A percentile compares a stretch with the other conserved stretches of the same genome.
These are phyloP conservation scores for Tricholoma terreum DNA, from an alignment of 768 basidiomycete species.

Conservation along the genomic window DNA sequence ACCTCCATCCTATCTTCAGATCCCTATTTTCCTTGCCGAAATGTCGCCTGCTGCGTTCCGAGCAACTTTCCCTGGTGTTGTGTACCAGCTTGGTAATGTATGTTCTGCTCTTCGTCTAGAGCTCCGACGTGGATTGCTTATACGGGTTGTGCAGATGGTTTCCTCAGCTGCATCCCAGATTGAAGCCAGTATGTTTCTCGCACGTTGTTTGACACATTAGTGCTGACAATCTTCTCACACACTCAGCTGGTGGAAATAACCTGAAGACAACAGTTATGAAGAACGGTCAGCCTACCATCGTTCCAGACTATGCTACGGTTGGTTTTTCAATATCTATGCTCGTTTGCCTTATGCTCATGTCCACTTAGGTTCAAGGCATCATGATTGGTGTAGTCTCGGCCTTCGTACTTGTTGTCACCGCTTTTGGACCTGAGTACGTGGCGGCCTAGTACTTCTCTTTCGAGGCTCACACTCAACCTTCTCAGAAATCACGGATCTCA, in stretches of 20 bases:
- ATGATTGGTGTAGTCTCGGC: constrained; percentile 82
- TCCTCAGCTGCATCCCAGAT: constrained; percentile 78
- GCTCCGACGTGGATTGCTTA: not conserved
- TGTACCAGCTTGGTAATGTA: constrained; percentile 78
- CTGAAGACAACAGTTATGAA: constrained; percentile 48
- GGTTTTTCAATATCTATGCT: not conserved
- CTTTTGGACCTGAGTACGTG: constrained; percentile 74
- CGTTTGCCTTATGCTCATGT: constrained; percentile 10
- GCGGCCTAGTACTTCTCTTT: not conserved
- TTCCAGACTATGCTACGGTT: constrained; percentile 64
- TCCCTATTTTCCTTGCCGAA: constrained; percentile 78
- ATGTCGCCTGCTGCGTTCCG: constrained; percentile 86
- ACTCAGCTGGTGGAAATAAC: constrained; percentile 56
- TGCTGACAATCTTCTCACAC: not conserved
- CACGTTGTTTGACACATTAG: not conserved
- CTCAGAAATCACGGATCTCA: constrained; percentile 54
- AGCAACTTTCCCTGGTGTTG: constrained; percentile 80
- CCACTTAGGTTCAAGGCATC: constrained; percentile 72
- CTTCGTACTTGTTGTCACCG: constrained; percentile 70
- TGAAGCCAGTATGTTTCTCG: constrained; percentile 54
- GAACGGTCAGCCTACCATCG: constrained; percentile 37
- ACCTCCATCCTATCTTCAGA: constrained; percentile 39
- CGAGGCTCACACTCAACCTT: not conserved
- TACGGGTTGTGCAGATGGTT: constrained; percentile 40
- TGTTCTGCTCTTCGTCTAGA: constrained; percentile 19